Evolutionary conservation across 768 basidiomycete species (phyloP).

Genomic region (Rubroboletus pulcherrimus): DNA sequence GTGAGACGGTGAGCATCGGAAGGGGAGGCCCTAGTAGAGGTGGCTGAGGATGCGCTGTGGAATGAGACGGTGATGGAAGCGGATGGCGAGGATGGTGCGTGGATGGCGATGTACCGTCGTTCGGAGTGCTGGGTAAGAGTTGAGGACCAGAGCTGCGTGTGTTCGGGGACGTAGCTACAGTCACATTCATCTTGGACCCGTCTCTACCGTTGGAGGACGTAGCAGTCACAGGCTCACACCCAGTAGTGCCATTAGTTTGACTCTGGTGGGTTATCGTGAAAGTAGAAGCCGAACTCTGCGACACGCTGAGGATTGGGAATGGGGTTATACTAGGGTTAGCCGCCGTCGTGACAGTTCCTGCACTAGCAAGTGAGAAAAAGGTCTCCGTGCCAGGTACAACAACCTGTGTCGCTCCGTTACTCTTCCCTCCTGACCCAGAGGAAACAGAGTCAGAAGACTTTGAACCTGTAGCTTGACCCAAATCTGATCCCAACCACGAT

Average conservation of each 20-base stretch:
- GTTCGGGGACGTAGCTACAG: slow-evolving; percentile 1
- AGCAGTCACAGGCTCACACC: background rate
- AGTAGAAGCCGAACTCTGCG: background rate
- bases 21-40: slow-evolving; percentile 10
- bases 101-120: slow-evolving; percentile 1
- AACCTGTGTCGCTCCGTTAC: background rate
- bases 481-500: slow-evolving; percentile 1
- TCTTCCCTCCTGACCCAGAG: background rate
- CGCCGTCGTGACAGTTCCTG: background rate
- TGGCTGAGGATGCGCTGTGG: slow-evolving; percentile 3
- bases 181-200: slow-evolving; percentile 7
- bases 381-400: background rate
- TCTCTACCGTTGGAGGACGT: background rate
- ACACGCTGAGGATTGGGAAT: slow-evolving; percentile 20
- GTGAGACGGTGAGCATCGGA: slow-evolving; percentile 15
- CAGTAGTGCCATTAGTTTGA: background rate
- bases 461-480: background rate
- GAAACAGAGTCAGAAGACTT: background rate
- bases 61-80: slow-evolving; percentile 14
- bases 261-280: background rate
- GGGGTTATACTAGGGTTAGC: slow-evolving; percentile 4
- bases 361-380: background rate
- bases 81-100: background rate
- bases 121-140: background rate
- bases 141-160: background rate